phyloP scores from a whole-genome alignment of 768 basidiomycete genomes.

The Lentinula raphanica region DNA sequence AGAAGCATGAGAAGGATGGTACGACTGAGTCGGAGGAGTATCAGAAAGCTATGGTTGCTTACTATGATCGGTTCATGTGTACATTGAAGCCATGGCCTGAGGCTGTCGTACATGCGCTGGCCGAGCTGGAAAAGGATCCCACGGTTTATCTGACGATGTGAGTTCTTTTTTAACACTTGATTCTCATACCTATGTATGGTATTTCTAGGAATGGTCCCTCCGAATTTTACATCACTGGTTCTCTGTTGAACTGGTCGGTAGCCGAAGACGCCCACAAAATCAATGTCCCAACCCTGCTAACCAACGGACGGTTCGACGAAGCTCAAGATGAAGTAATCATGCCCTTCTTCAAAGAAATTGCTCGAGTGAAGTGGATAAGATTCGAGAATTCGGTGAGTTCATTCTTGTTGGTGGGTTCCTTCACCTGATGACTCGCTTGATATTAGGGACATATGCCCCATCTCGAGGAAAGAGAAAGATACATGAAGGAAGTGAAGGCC shows the following conservation, averaged over 20 bases:
- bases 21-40: conserved; percentile 27
- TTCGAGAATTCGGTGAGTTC: conserved; percentile 19
- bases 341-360: conserved; percentile 28
- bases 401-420: neutral
- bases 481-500: conserved; percentile 21
- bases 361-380: conserved; percentile 25
- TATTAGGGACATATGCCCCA: conserved; percentile 22
- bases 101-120: conserved; percentile 18
- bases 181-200: no score
- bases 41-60: conserved; percentile 20
- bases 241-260: conserved; percentile 22
- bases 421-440: neutral
- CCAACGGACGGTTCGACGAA: conserved; percentile 33
- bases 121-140: conserved; percentile 24
- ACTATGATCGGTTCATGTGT: conserved; percentile 23
- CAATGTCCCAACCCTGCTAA: conserved; percentile 23
- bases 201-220: conserved; percentile 22
- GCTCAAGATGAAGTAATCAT: conserved; percentile 27
- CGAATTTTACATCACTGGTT: conserved; percentile 22
- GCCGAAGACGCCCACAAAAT: conserved; percentile 20
- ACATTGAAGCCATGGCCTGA: conserved; percentile 22
- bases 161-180: conserved; percentile 1
- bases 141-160: conserved; percentile 33
- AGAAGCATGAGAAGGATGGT: conserved; percentile 23
- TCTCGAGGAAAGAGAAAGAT: conserved; percentile 27